Evolutionary conservation across 495 filamentous ascomycete genomes (phyloP).

Genomic region (Umbilicaria muhlenbergii): DNA sequence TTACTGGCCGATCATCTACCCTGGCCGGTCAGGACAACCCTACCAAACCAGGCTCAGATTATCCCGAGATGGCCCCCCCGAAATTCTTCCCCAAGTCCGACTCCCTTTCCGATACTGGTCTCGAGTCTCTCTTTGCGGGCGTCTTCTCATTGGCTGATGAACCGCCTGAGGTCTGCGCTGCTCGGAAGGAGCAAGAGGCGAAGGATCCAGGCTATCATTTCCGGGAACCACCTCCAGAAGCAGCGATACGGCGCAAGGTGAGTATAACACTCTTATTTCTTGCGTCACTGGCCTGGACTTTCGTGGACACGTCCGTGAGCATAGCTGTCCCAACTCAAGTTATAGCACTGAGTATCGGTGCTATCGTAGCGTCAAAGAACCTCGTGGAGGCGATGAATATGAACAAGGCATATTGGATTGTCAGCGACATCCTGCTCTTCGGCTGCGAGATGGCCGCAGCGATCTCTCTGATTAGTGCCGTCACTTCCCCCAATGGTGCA

Average conservation of each 20-base stretch:
- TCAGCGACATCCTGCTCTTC: constrained; percentile 28
- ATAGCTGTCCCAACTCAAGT: constrained; percentile 23
- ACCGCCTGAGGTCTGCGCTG: constrained; percentile 12
- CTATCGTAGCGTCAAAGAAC: constrained; percentile 26
- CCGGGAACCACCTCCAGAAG: too few species aligned
- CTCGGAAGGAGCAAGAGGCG: constrained; percentile 7
- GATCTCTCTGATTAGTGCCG: constrained; percentile 4
- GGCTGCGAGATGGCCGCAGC: constrained; percentile 25
- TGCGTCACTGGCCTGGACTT: constrained; percentile 21
- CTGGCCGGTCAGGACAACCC: neutral
- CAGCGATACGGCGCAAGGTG: constrained; percentile 3
- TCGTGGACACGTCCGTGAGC: constrained; percentile 20
- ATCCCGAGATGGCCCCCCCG: constrained; percentile 24
- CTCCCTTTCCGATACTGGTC: constrained; percentile 27
- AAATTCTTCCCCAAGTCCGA: constrained; percentile 34
- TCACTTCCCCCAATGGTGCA: too few species aligned
- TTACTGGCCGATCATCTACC: neutral
- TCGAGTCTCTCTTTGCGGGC: constrained; percentile 30
- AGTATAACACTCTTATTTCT: constrained; percentile 15
- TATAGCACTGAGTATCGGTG: constrained; percentile 24
- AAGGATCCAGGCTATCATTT: constrained; percentile 1
- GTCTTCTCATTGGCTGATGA: constrained; percentile 29
- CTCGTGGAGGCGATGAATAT: constrained; percentile 24
- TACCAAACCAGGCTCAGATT: neutral
- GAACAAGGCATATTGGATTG: constrained; percentile 24